A percentile compares a stretch with the other conserved stretches of the same genome.
These are phyloP conservation scores for Vigna nakashimae DNA, from an alignment of 306 rosid species.

Conservation along the genomic window DNA sequence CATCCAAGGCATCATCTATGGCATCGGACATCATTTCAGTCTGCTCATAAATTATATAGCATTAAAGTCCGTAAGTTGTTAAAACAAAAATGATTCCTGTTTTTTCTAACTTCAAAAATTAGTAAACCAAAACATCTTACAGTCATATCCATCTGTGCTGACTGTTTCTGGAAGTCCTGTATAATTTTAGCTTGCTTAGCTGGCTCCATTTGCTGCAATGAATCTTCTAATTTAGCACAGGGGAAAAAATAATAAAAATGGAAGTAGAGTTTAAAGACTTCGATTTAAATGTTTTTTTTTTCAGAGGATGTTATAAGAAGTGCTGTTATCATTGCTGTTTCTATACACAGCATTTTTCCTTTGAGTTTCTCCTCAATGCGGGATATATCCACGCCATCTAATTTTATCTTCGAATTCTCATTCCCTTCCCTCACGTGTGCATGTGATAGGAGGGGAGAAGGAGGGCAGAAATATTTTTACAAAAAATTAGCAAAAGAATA, in stretches of 20 bases:
- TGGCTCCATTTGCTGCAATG: slow-evolving; percentile 94
- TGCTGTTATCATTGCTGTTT: slow-evolving; percentile 8
- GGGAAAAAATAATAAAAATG: slow-evolving; percentile 5
- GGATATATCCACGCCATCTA: slow-evolving; percentile 11
- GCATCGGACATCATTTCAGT: slow-evolving; percentile 99
- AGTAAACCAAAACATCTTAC: slow-evolving; percentile 60
- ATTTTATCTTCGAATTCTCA: neutral
- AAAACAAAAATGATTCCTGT: slow-evolving; percentile 12
- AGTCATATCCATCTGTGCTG: slow-evolving; percentile 99
- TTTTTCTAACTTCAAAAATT: slow-evolving; percentile 21
- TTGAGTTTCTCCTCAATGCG: slow-evolving; percentile 15
- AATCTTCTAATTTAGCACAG: slow-evolving; percentile 44
- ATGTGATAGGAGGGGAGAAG: neutral
- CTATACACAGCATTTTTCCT: slow-evolving; percentile 31
- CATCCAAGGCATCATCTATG: slow-evolving; percentile 91
- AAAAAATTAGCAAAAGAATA: slow-evolving; percentile 18
- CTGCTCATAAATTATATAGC: slow-evolving; percentile 59
- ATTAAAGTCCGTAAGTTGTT: slow-evolving; percentile 41
- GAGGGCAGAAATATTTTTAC: slow-evolving; percentile 25
- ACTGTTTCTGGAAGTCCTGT: slow-evolving; percentile 89
- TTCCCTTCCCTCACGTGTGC: slow-evolving; percentile 22
- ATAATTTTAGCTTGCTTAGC: slow-evolving; percentile 83
- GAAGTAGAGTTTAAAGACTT: slow-evolving; percentile 8
- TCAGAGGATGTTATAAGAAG: slow-evolving; percentile 23
- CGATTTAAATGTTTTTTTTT: slow-evolving; percentile 26